These are phyloP conservation scores for Pseudogymnoascus sp. DNA, from an alignment of 2,329 filamentous ascomycete genomes.

Conservation along the genomic window DNA sequence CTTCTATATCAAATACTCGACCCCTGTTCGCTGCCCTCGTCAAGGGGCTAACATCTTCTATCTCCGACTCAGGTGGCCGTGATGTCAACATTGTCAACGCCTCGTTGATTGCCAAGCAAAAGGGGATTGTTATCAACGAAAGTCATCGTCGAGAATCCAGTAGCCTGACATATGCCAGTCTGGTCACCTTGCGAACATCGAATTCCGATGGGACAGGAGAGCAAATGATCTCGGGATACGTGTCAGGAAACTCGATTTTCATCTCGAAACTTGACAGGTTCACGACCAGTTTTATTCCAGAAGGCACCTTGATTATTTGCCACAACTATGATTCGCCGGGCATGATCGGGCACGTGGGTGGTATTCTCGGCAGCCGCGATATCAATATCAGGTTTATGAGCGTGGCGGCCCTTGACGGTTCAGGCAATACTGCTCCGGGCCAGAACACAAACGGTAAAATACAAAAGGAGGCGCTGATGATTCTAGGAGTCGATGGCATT, in stretches of 20 bases:
- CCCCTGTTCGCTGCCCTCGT: slow-evolving; percentile 73
- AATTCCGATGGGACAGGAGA: slow-evolving; percentile 11
- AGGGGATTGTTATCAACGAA: slow-evolving; percentile 72
- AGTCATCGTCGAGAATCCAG: slow-evolving; percentile 56
- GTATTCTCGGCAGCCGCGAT: slow-evolving; percentile 57
- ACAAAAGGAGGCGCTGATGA: slow-evolving; percentile 70
- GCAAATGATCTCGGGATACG: slow-evolving; percentile 56
- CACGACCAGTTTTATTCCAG: slow-evolving; percentile 63
- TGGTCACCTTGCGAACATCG: slow-evolving; percentile 58
- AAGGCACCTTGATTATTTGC: slow-evolving; percentile 68
- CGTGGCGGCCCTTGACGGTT: slow-evolving; percentile 46
- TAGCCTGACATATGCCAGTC: slow-evolving; percentile 59
- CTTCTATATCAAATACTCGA: slow-evolving; percentile 64
- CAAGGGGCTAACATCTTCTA: slow-evolving; percentile 65
- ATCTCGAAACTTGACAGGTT: slow-evolving; percentile 71
- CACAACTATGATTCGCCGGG: slow-evolving; percentile 76
- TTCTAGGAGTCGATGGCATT: slow-evolving; percentile 62
- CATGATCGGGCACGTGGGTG: slow-evolving; percentile 75
- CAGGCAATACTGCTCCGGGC: slow-evolving; percentile 17
- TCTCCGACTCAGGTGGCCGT: slow-evolving; percentile 57
- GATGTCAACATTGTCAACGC: slow-evolving; percentile 83
- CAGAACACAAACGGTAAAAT: slow-evolving; percentile 29
- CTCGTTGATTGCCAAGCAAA: slow-evolving; percentile 65
- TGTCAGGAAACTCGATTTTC: slow-evolving; percentile 55
- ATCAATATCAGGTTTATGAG: slow-evolving; percentile 80